Conservation (phyloP, 352 stramenopile species). For the Globisporangium abappressorium region DNA sequence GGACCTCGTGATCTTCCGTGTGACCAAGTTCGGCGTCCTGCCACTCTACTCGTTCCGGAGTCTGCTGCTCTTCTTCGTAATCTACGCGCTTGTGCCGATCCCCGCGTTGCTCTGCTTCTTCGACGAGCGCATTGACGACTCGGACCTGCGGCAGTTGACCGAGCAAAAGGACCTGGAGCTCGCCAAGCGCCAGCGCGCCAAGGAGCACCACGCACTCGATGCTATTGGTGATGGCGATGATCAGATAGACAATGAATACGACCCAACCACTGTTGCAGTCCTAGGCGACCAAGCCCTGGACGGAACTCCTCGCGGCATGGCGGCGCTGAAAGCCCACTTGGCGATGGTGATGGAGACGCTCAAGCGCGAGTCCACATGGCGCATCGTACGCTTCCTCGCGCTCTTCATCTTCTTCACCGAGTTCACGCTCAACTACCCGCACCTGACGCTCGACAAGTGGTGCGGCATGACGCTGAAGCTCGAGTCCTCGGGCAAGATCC, state of each 20-base stretch:
- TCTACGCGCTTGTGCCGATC: conserved; percentile 42
- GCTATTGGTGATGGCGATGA: not conserved
- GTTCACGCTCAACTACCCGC: conserved; percentile 50
- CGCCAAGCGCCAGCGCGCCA: conserved; percentile 16
- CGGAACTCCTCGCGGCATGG: not conserved
- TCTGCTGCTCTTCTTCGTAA: conserved; percentile 50
- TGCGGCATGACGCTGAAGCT: conserved; percentile 39
- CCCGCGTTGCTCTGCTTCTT: conserved; percentile 35
- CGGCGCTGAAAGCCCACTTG: conserved; percentile 13
- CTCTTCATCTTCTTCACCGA: conserved; percentile 59
- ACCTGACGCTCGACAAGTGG: conserved; percentile 40
- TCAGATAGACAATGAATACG: not conserved
- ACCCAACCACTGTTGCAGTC: not conserved
- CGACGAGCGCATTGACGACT: conserved; percentile 23
- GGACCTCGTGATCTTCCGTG: conserved; percentile 50
- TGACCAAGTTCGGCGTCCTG: conserved; percentile 37
- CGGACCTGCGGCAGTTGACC: conserved; percentile 5
- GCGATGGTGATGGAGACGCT: conserved; percentile 28
- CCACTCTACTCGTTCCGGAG: conserved; percentile 44
- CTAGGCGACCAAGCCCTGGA: not conserved
- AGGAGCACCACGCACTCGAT: conserved; percentile 7
- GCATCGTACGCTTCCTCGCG: conserved; percentile 53
- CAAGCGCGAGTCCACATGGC: conserved; percentile 34
- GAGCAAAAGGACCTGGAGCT: conserved; percentile 1
- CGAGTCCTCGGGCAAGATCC: conserved; percentile 45